These are phyloP conservation scores for Retiboletus flavoniger DNA, from an alignment of 1,284 basidiomycete species.

Conservation along the genomic window DNA sequence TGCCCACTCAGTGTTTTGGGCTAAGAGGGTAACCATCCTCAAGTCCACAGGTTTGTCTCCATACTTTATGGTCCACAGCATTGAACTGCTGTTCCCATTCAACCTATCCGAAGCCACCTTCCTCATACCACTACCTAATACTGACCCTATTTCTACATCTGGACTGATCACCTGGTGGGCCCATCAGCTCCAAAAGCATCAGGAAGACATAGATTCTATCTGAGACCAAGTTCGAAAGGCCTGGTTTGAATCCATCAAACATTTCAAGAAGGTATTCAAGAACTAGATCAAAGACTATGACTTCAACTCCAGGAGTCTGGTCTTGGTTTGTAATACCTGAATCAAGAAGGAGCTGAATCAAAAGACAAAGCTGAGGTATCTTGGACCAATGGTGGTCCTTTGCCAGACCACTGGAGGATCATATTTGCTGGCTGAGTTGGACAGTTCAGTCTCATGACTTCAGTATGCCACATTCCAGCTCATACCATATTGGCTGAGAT, in stretches of 20 bases:
- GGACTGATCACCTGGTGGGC: background rate
- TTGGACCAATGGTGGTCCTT: too few species aligned
- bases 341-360: background rate
- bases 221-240: too few species aligned
- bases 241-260: constrained; percentile 19
- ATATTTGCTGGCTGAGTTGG: too few species aligned
- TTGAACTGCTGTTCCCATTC: constrained; percentile 40
- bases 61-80: constrained; percentile 37
- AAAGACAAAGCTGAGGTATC: too few species aligned
- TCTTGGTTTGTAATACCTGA: constrained; percentile 26
- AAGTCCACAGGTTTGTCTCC: constrained; percentile 17
- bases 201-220: background rate
- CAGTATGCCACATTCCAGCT: too few species aligned
- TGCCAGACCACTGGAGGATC: too few species aligned
- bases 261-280: constrained; percentile 25
- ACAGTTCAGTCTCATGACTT: too few species aligned
- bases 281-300: constrained; percentile 32
- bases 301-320: constrained; percentile 37
- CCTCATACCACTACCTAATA: constrained; percentile 18
- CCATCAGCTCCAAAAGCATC: background rate
- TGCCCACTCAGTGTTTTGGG: background rate
- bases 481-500: too few species aligned
- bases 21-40: background rate
- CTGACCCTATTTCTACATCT: background rate
- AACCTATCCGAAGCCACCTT: constrained; percentile 43